These are phyloP conservation scores for Elaeis oleifera DNA, from an alignment of 202 grass and related monocot species.

Conservation along the genomic window DNA sequence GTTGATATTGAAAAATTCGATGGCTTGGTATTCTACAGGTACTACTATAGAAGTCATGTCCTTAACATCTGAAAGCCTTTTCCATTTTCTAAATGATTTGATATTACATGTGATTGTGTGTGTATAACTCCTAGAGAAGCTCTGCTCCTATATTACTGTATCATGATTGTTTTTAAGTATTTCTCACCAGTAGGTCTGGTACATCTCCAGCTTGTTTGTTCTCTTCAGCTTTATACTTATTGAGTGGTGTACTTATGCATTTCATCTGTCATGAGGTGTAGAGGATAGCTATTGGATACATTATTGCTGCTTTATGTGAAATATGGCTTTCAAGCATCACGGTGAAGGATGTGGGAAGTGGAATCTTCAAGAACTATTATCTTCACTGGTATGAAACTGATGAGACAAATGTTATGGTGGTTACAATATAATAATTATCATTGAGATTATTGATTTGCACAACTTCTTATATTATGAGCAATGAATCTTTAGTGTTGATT, in stretches of 20 bases:
- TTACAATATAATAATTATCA: no score
- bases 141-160: no score
- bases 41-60: neutral
- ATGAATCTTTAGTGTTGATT: no score
- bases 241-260: neutral
- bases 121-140: no score
- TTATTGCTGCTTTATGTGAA: constrained; percentile 47
- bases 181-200: no score
- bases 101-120: neutral
- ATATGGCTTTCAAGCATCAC: constrained; percentile 33
- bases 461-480: no score
- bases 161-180: no score
- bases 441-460: no score
- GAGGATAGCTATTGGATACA: constrained; percentile 48
- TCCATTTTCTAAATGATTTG: neutral
- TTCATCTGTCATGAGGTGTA: constrained; percentile 9
- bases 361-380: constrained; percentile 29
- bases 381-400: constrained; percentile 36
- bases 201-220: neutral
- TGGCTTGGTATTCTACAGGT: constrained; percentile 48
- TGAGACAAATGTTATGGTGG: no score
- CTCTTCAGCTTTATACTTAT: neutral
- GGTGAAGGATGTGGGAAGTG: neutral
- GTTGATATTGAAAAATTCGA: constrained; percentile 33
- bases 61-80: constrained; percentile 2